phyloP scores from a whole-genome alignment of 768 basidiomycete species.

The Amanita muscaria region DNA sequence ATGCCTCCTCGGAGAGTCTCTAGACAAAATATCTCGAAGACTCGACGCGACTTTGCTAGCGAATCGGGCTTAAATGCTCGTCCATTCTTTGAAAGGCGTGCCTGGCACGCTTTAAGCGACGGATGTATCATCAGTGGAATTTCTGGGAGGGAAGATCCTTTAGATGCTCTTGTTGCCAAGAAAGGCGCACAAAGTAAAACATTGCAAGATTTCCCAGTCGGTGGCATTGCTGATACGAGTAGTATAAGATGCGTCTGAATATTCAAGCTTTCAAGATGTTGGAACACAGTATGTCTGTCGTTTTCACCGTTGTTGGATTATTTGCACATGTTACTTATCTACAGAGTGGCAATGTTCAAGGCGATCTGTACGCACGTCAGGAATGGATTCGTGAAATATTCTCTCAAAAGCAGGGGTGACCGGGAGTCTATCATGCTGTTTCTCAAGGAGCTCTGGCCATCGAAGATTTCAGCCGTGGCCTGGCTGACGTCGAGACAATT shows the following conservation, averaged over 20 bases:
- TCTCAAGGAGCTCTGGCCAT: slow-evolving; percentile 90
- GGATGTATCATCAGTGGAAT: slow-evolving; percentile 84
- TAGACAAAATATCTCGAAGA: slow-evolving; percentile 98
- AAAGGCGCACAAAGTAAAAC: slow-evolving; percentile 55
- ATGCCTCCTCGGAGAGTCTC: slow-evolving; percentile 79
- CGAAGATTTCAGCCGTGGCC: slow-evolving; percentile 70
- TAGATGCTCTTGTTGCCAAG: slow-evolving; percentile 85
- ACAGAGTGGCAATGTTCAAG: slow-evolving; percentile 84
- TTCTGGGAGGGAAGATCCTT: slow-evolving; percentile 78
- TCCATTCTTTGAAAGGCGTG: slow-evolving; percentile 90
- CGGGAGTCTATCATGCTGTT: slow-evolving; percentile 82
- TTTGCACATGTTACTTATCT: slow-evolving; percentile 3
- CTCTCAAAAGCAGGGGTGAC: slow-evolving; percentile 90
- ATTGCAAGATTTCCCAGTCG: slow-evolving; percentile 77
- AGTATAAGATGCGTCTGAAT: slow-evolving; percentile 92
- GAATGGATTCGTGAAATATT: slow-evolving; percentile 84
- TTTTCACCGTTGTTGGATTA: too few species aligned
- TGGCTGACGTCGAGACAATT: slow-evolving; percentile 43
- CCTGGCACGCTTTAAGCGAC: slow-evolving; percentile 78
- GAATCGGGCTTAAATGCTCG: slow-evolving; percentile 76
- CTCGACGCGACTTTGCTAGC: slow-evolving; percentile 69
- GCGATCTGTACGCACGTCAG: slow-evolving; percentile 30
- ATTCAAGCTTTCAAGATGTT: slow-evolving; percentile 65
- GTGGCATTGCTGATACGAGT: slow-evolving; percentile 91
- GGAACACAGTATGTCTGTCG: slow-evolving; percentile 78